Evolutionary conservation across 2,329 filamentous ascomycete species (phyloP).

Genomic region (Fusarium humuli): DNA sequence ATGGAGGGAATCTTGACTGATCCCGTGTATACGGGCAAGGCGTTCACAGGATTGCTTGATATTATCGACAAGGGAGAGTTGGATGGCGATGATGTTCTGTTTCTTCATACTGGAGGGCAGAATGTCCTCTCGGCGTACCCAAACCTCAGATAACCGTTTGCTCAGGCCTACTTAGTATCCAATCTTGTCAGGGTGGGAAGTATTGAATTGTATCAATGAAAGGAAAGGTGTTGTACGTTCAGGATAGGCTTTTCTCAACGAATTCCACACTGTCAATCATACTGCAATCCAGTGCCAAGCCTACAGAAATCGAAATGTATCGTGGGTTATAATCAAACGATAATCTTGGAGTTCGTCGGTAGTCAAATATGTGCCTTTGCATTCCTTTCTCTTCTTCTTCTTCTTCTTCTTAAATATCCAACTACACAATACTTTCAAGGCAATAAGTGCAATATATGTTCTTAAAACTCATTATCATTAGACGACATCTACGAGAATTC

Average conservation of each 20-base stretch:
- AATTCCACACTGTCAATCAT: not conserved
- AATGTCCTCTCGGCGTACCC: conserved; percentile 25
- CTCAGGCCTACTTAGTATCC: not conserved
- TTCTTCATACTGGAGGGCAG: conserved; percentile 30
- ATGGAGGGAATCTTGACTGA: conserved; percentile 30
- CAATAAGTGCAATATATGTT: not conserved
- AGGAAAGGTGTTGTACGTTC: not conserved
- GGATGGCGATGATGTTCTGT: conserved; percentile 15
- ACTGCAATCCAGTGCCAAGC: not conserved
- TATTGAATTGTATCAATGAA: not conserved
- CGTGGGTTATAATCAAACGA: not conserved
- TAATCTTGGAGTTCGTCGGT: not conserved
- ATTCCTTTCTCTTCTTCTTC: not conserved
- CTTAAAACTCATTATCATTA: not conserved
- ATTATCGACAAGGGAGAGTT: not conserved
- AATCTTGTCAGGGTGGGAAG: not conserved
- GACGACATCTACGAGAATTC: not conserved
- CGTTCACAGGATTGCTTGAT: conserved; percentile 20
- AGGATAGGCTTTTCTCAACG: not conserved
- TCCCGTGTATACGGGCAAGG: conserved; percentile 31
- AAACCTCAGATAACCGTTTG: not conserved
- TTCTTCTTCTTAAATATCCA: not conserved
- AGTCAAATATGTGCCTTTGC: not conserved
- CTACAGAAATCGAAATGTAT: not conserved
- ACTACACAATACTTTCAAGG: not conserved